phyloP scores from a whole-genome alignment of 2,329 filamentous ascomycete genomes.

The Epichloe sylvatica region DNA sequence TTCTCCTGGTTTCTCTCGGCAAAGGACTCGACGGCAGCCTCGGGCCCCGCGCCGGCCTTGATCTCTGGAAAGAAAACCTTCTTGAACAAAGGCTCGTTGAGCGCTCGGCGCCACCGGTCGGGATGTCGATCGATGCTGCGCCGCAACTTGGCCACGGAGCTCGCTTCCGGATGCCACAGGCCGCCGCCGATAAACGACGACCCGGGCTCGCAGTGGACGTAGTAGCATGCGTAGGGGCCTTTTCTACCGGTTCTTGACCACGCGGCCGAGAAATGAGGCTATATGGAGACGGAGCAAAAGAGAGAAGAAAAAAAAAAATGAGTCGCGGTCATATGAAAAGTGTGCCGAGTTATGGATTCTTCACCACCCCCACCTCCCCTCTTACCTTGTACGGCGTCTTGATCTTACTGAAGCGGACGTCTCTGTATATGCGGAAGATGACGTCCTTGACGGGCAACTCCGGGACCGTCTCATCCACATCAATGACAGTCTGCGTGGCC shows the following conservation, averaged over 20 bases:
- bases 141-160: slow-evolving; percentile 52
- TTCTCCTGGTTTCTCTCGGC: slow-evolving; percentile 53
- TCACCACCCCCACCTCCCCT: background rate
- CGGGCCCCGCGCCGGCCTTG: slow-evolving; percentile 20
- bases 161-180: slow-evolving; percentile 63
- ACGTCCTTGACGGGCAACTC: slow-evolving; percentile 78
- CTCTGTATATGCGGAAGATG: slow-evolving; percentile 76
- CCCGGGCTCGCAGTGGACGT: slow-evolving; percentile 65
- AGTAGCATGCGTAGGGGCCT: slow-evolving; percentile 78
- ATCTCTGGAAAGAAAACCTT: slow-evolving; percentile 45
- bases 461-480: slow-evolving; percentile 67
- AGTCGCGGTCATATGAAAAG: background rate
- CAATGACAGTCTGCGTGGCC: slow-evolving; percentile 55
- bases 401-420: slow-evolving; percentile 72
- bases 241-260: slow-evolving; percentile 82
- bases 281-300: background rate
- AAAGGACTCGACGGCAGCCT: slow-evolving; percentile 56
- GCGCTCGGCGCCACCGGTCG: slow-evolving; percentile 50
- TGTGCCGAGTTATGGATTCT: no score
- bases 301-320: background rate
- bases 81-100: slow-evolving; percentile 48
- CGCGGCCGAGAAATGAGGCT: slow-evolving; percentile 72
- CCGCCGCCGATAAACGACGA: slow-evolving; percentile 66
- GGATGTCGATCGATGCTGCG: slow-evolving; percentile 63
- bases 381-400: slow-evolving; percentile 76